phyloP scores from a whole-genome alignment of 2,329 filamentous ascomycete species.

The Eurotiales sp. region DNA sequence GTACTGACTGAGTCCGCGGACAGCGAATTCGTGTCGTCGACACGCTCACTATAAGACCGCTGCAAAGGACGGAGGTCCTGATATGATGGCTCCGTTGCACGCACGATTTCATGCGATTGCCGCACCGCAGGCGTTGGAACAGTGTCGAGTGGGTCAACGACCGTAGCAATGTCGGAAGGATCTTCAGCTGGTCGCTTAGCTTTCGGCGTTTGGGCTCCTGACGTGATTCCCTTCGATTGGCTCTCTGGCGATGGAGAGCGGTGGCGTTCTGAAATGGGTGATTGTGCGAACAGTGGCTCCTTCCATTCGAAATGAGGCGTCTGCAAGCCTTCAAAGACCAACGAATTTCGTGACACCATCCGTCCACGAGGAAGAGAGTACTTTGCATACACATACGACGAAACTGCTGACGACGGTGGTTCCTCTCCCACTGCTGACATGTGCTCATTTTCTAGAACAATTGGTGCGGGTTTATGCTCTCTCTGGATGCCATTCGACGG shows the following conservation, averaged over 20 bases:
- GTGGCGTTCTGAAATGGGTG: conserved; percentile 29
- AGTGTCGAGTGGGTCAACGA: conserved; percentile 13
- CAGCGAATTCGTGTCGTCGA: conserved; percentile 48
- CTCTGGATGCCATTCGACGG: conserved; percentile 16
- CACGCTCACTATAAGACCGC: conserved; percentile 19
- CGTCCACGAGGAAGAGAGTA: conserved; percentile 81
- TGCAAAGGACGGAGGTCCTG: conserved; percentile 16
- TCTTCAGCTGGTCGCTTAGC: not conserved
- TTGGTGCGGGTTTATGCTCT: conserved; percentile 28
- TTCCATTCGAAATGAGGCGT: conserved; percentile 63
- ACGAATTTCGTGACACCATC: conserved; percentile 65
- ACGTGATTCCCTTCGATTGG: not conserved
- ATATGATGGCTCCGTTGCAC: conserved; percentile 1
- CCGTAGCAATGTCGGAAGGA: conserved; percentile 8
- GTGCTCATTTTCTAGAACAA: conserved; percentile 22
- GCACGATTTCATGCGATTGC: conserved; percentile 11
- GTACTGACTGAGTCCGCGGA: conserved; percentile 65
- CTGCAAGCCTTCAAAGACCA: conserved; percentile 54
- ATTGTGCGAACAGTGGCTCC: conserved; percentile 47
- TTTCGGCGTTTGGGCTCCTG: not conserved
- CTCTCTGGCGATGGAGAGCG: conserved; percentile 32
- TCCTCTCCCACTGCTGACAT: conserved; percentile 20
- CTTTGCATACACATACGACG: conserved; percentile 83
- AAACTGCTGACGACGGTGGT: conserved; percentile 46
- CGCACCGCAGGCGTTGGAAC: conserved; percentile 3